Percentiles rank a stretch among this genome's conserved stretches.
These are phyloP conservation scores for Camelina sativa DNA, from an alignment of 345 rosid species.

Conservation along the genomic window DNA sequence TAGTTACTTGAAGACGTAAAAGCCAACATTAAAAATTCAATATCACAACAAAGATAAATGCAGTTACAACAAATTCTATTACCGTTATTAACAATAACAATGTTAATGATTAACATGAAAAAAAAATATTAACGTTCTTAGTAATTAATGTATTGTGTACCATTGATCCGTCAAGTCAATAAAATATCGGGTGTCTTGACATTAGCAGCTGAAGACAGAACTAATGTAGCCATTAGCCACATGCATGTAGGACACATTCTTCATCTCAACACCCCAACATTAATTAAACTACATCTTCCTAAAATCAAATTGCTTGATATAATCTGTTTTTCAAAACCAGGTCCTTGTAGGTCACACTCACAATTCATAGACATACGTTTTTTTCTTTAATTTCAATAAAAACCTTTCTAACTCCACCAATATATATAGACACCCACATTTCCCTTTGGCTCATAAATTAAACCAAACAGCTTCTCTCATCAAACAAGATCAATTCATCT, in stretches of 20 bases:
- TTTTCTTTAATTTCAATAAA: not conserved
- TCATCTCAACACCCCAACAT: constrained; percentile 33
- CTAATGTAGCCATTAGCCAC: constrained; percentile 32
- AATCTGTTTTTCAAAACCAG: constrained; percentile 34
- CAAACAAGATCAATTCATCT: constrained; percentile 19
- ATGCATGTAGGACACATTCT: constrained; percentile 39
- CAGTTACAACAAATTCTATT: constrained; percentile 8
- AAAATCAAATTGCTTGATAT: not conserved
- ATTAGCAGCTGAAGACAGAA: constrained; percentile 29
- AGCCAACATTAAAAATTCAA: not conserved
- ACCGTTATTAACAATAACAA: not conserved
- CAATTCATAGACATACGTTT: not conserved
- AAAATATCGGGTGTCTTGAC: constrained; percentile 15
- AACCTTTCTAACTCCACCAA: constrained; percentile 6
- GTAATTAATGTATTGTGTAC: not conserved
- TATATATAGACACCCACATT: constrained; percentile 33
- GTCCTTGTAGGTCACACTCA: constrained; percentile 38
- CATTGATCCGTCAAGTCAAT: constrained; percentile 2
- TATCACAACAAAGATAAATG: not conserved
- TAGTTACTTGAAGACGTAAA: constrained; percentile 1
- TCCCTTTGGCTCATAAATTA: constrained; percentile 35
- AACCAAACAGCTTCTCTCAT: constrained; percentile 34
- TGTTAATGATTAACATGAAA: not conserved
- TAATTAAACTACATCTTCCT: constrained; percentile 23
- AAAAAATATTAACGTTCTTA: not conserved